Percentiles rank a stretch among this genome's conserved stretches.
phyloP scores from a whole-genome alignment of 345 rosid genomes.

The Gossypium longicalyx region DNA sequence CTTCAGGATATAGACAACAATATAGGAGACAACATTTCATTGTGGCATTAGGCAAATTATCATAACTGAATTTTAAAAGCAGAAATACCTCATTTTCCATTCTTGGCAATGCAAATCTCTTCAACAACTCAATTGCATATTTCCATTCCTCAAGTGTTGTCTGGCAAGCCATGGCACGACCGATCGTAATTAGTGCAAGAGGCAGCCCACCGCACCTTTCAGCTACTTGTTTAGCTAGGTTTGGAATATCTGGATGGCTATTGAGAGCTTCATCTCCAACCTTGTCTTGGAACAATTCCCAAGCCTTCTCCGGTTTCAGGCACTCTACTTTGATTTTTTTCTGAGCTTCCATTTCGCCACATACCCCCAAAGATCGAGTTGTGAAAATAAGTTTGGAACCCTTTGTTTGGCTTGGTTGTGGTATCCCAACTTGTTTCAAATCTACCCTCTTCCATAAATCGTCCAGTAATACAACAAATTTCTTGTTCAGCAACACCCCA shows the following conservation, averaged over 20 bases:
- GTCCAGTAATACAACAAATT: neutral
- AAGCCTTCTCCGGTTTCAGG: slow-evolving; percentile 24
- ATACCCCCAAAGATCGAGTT: slow-evolving; percentile 21
- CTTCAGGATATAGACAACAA: slow-evolving; percentile 11
- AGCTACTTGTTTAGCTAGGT: slow-evolving; percentile 29
- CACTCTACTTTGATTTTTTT: slow-evolving; percentile 23
- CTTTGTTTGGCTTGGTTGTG: neutral
- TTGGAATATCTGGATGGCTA: slow-evolving; percentile 29
- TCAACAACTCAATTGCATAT: neutral
- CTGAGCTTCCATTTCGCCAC: slow-evolving; percentile 21
- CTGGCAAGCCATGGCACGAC: slow-evolving; percentile 18
- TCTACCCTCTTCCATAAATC: neutral
- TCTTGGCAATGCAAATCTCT: neutral
- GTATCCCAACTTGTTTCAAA: neutral
- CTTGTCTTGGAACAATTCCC: slow-evolving; percentile 19
- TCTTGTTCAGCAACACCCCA: neutral
- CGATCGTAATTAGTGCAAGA: neutral
- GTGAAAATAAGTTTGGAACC: slow-evolving; percentile 30
- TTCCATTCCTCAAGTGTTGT: neutral
- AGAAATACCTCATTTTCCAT: neutral
- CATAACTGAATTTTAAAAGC: neutral
- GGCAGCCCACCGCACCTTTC: slow-evolving; percentile 5
- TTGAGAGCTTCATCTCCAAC: slow-evolving; percentile 8
- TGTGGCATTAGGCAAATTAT: neutral
- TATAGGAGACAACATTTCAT: slow-evolving; percentile 11